Percentiles rank a stretch among this genome's conserved stretches.
Conservation (phyloP, 352 stramenopile genomes). For the Pythium sukuiense region DNA sequence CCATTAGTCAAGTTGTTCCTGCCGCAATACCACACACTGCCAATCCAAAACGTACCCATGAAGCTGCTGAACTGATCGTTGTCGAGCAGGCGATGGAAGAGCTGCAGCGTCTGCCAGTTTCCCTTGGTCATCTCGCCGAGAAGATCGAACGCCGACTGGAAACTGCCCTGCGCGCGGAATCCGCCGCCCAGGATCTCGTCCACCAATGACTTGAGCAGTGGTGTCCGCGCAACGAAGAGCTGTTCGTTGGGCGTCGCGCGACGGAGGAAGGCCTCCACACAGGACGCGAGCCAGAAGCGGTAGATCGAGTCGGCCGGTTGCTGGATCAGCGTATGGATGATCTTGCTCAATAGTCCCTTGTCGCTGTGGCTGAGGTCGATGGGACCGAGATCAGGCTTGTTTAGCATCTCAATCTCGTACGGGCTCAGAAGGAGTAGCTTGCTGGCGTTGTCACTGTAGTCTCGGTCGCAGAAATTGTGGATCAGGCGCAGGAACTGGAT, state of each 20-base stretch:
- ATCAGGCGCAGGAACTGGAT: slow-evolving; percentile 96
- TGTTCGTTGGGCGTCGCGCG: slow-evolving; percentile 85
- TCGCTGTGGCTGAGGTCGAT: slow-evolving; percentile 68
- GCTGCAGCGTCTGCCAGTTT: slow-evolving; percentile 87
- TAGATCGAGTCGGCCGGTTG: slow-evolving; percentile 94
- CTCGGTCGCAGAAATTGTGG: slow-evolving; percentile 96
- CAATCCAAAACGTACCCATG: slow-evolving; percentile 66
- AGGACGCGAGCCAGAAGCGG: slow-evolving; percentile 96
- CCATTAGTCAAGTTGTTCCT: background rate
- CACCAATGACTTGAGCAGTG: slow-evolving; percentile 87
- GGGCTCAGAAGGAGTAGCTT: slow-evolving; percentile 82
- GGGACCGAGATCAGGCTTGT: slow-evolving; percentile 38
- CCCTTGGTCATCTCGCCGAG: slow-evolving; percentile 95
- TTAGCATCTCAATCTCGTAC: slow-evolving; percentile 57
- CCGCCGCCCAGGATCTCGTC: slow-evolving; percentile 84
- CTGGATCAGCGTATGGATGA: slow-evolving; percentile 86
- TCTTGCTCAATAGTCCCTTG: slow-evolving; percentile 90
- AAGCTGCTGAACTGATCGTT: slow-evolving; percentile 90
- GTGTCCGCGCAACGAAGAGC: slow-evolving; percentile 88
- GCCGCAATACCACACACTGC: background rate
- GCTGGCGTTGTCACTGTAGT: slow-evolving; percentile 85
- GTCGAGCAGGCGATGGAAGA: slow-evolving; percentile 87
- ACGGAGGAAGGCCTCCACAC: slow-evolving; percentile 94
- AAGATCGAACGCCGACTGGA: slow-evolving; percentile 96
- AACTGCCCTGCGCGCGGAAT: slow-evolving; percentile 88